Base-by-base conservation (phyloP, 805 yeast genomes). In the Metschnikowia lunata region DNA sequence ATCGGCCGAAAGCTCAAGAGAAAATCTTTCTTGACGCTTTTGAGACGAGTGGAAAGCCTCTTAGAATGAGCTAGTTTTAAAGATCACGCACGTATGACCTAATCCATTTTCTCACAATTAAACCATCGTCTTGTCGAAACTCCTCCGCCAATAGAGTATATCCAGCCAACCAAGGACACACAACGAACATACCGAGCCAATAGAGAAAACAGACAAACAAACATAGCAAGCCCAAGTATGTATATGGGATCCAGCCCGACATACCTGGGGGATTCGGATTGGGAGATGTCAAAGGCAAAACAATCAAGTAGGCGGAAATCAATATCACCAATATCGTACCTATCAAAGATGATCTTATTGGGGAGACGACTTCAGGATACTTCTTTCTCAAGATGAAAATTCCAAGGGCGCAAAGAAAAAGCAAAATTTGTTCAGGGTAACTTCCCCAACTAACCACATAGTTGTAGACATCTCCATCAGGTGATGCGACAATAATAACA, bases 91-190 rank as follows among this genome's bases (percentile, higher is more conserved):
- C 34, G 34, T 45, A 39, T 5, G 59, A 54, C 43, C 74, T 78
- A 10, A 60, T 64, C 89, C 89, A 83, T 49, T 63, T 60, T 49
- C 78, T 80, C 1, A 82, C 67, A 6, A 66, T 66, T 40, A 83
- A 60, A 0, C 89, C 89, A 59, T 83, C 89, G 2, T 72, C 69
- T 40, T 78, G 63, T 18, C 56, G 61, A 5, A 62, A 54, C 3
- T 67, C 70, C 39, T 65, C 72, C 8, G 70, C 67, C 7, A 64
- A 62, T 26, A 83, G 57, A 6, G 60, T 60, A 52, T 83, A 83
- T 0, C 65, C 62, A 7, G 74, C 69, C 0, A 69, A 8, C 48
- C 61, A 51, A 1, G 88, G 87, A 18, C 75, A 53, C 0, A 75
- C 14, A 13, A 57, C 61, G 54, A 83, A 85, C 63, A 66, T 73